Conservation (phyloP, 768 basidiomycete genomes). For the Calocybe gangraenosa region DNA sequence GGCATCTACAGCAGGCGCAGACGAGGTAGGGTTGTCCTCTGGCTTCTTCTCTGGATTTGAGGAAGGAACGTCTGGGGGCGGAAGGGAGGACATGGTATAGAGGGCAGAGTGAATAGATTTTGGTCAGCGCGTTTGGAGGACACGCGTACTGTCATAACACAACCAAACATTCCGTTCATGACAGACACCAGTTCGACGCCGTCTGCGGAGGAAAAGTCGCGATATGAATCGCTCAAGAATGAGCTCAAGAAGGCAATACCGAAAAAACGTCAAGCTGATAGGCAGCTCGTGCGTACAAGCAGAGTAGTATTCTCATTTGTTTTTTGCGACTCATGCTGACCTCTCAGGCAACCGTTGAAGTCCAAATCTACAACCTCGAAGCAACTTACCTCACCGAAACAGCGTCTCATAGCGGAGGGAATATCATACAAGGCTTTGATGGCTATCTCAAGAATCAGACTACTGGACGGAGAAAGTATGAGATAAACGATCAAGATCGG, state of each 20-base stretch:
- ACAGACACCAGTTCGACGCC: conserved; percentile 34
- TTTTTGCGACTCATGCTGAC: neutral
- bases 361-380: conserved; percentile 76
- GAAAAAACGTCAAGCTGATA: conserved; percentile 73
- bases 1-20: conserved; percentile 26
- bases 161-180: conserved; percentile 32
- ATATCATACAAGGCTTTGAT: conserved; percentile 86
- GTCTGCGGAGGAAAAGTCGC: conserved; percentile 63
- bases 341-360: conserved; percentile 75
- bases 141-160: conserved; percentile 32
- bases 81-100: conserved; percentile 60
- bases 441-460: conserved; percentile 79
- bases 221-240: conserved; percentile 69
- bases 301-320: neutral
- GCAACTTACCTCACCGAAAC: conserved; percentile 76
- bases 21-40: conserved; percentile 31
- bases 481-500: conserved; percentile 73
- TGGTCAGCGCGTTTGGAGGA: conserved; percentile 28
- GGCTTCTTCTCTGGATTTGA: conserved; percentile 51
- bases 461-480: conserved; percentile 63
- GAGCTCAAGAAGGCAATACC: conserved; percentile 71
- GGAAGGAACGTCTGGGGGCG: conserved; percentile 48
- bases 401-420: conserved; percentile 71
- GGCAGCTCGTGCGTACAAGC: conserved; percentile 57
- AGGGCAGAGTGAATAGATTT: conserved; percentile 13